Conservation (phyloP, 2,329 filamentous ascomycete genomes). For the Mollisia scopiformis region DNA sequence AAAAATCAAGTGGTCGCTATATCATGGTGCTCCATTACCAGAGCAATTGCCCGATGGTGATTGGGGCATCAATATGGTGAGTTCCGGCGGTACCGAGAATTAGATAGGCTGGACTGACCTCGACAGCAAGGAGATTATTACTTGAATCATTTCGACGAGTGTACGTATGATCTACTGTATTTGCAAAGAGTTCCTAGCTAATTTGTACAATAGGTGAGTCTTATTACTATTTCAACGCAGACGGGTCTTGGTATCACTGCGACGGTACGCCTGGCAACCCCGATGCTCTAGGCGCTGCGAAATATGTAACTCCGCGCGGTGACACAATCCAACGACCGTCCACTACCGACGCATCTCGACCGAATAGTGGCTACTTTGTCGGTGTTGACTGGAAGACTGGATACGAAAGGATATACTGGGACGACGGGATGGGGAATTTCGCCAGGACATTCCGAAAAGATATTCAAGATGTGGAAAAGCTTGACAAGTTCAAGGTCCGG, state of each 20-base stretch:
- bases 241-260: background rate
- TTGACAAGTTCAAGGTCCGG: background rate
- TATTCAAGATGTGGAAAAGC: background rate
- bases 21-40: background rate
- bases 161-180: background rate
- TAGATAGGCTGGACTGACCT: background rate
- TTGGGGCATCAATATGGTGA: background rate
- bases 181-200: background rate
- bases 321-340: background rate
- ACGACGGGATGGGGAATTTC: background rate
- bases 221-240: slow-evolving; percentile 8
- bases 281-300: background rate
- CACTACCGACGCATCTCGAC: background rate
- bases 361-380: background rate
- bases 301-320: background rate
- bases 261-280: background rate
- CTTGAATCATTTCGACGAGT: background rate
- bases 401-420: background rate
- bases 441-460: background rate
- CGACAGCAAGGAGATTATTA: background rate
- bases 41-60: background rate
- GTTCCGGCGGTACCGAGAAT: background rate
- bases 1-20: background rate
- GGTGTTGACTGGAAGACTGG: background rate
- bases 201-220: background rate